Evolutionary conservation across 129 eudicot genomes (phyloP).

Genomic region (Gnaphalium uliginosum): DNA sequence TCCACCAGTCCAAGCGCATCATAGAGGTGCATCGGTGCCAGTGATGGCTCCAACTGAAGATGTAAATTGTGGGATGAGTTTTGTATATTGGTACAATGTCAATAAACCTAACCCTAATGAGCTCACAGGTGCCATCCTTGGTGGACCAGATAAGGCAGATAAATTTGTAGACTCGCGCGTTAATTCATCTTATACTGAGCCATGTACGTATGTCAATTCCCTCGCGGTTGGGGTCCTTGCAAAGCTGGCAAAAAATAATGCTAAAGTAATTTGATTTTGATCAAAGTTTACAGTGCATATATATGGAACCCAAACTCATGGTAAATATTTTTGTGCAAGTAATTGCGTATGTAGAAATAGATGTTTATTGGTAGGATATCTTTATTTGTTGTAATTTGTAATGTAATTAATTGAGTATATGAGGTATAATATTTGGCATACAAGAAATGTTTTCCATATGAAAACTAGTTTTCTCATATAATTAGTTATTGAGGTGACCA

Average conservation of each 20-base stretch:
- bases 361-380: background rate
- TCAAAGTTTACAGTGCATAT: background rate
- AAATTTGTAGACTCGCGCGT: constrained; percentile 52
- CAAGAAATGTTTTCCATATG: background rate
- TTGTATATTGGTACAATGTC: constrained; percentile 48
- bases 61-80: constrained; percentile 63
- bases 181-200: constrained; percentile 62
- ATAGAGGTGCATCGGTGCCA: constrained; percentile 90
- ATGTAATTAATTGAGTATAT: too few species aligned
- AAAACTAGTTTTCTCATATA: constrained; percentile 5
- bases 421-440: constrained; percentile 1
- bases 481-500: background rate
- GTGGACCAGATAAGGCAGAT: constrained; percentile 73
- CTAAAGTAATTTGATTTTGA: constrained; percentile 5
- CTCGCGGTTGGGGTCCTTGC: constrained; percentile 69
- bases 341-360: background rate
- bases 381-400: background rate
- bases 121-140: constrained; percentile 90
- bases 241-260: constrained; percentile 46
- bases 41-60: constrained; percentile 10
- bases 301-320: constrained; percentile 1
- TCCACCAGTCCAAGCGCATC: constrained; percentile 79
- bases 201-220: constrained; percentile 68
- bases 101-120: constrained; percentile 72
- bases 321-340: background rate